A percentile compares a stretch with the other conserved stretches of the same genome.
phyloP scores from a whole-genome alignment of 2,329 filamentous ascomycete species.

The Drechmeria coniospora region DNA sequence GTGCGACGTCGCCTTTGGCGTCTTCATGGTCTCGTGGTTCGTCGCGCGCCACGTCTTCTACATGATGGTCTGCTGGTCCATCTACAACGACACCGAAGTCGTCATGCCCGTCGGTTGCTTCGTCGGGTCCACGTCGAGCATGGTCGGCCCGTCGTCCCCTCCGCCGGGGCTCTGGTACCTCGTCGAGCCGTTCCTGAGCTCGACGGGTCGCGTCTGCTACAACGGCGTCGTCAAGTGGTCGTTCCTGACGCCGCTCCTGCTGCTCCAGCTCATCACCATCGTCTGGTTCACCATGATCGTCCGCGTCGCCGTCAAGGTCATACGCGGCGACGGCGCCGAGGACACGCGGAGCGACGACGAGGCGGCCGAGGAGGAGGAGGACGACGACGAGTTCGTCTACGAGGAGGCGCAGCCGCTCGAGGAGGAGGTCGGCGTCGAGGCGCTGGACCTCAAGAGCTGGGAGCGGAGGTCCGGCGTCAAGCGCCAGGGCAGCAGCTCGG shows the following conservation, averaged over 20 bases:
- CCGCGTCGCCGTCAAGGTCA: constrained; percentile 63
- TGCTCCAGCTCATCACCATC: constrained; percentile 65
- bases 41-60: constrained; percentile 70
- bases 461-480: constrained; percentile 39
- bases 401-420: constrained; percentile 45
- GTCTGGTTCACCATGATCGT: constrained; percentile 86
- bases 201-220: constrained; percentile 65
- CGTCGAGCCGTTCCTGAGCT: constrained; percentile 56
- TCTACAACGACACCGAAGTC: constrained; percentile 49
- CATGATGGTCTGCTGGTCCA: constrained; percentile 65
- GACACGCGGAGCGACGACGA: constrained; percentile 83
- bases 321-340: constrained; percentile 64
- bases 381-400: constrained; percentile 39
- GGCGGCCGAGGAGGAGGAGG: constrained; percentile 46
- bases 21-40: constrained; percentile 81
- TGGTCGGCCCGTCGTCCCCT: constrained; percentile 37
- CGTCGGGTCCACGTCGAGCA: constrained; percentile 35
- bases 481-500: constrained; percentile 36
- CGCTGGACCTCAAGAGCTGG: constrained; percentile 51
- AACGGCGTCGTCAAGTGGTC: constrained; percentile 56
- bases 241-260: constrained; percentile 63
- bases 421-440: constrained; percentile 61
- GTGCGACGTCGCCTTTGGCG: constrained; percentile 70
- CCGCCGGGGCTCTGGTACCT: constrained; percentile 44
- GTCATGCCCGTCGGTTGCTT: constrained; percentile 60